phyloP scores from a whole-genome alignment of 495 filamentous ascomycete species.

The Neurospora cerealis region DNA sequence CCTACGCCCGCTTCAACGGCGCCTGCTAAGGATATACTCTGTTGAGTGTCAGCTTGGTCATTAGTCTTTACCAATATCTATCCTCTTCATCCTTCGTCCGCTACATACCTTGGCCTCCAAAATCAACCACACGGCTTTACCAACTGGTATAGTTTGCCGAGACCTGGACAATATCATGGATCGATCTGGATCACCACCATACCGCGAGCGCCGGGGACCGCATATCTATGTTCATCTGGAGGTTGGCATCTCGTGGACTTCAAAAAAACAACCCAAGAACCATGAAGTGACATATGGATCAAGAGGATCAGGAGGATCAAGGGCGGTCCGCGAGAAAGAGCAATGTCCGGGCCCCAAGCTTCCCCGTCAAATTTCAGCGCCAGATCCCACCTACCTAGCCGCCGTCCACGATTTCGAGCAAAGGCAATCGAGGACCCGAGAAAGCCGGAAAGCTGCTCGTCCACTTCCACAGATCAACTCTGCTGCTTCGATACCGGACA shows the following conservation, averaged over 20 bases:
- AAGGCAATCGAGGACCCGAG: slow-evolving; percentile 17
- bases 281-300: slow-evolving; percentile 37
- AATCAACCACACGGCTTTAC: slow-evolving; percentile 11
- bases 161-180: slow-evolving; percentile 16
- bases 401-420: slow-evolving; percentile 23
- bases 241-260: slow-evolving; percentile 35
- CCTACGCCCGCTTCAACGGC: neutral
- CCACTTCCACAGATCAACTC: neutral
- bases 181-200: slow-evolving; percentile 12
- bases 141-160: neutral
- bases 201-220: slow-evolving; percentile 20
- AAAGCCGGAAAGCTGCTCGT: slow-evolving; percentile 1
- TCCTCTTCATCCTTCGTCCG: neutral
- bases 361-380: slow-evolving; percentile 32
- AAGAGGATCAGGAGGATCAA: slow-evolving; percentile 14
- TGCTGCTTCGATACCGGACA: neutral
- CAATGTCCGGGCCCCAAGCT: slow-evolving; percentile 17
- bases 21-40: neutral
- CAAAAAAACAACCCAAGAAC: slow-evolving; percentile 25
- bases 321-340: slow-evolving; percentile 18
- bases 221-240: slow-evolving; percentile 37
- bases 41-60: neutral
- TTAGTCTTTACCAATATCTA: neutral
- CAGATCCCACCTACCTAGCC: slow-evolving; percentile 32
- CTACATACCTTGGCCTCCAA: neutral